A percentile compares a stretch with the other conserved stretches of the same genome.
Evolutionary conservation across 257 asterid genomes (phyloP).

Genomic region (Voacanga thouarsii): DNA sequence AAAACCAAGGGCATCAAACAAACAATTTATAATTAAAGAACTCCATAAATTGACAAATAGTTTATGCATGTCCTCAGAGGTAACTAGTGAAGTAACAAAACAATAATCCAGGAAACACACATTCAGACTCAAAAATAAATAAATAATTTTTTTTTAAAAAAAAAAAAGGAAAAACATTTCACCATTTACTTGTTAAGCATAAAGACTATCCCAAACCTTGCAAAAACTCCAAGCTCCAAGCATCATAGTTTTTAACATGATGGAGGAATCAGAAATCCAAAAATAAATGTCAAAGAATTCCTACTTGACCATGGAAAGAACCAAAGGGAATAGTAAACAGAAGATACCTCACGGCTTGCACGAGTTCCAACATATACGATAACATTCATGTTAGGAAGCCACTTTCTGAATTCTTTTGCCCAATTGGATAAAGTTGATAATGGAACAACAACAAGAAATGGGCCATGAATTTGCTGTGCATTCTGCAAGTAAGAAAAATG

Average conservation of each 20-base stretch:
- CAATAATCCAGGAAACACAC: not conserved
- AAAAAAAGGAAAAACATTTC: not conserved
- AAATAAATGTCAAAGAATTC: not conserved
- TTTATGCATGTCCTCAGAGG: not conserved
- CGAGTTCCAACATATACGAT: conserved; percentile 92
- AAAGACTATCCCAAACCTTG: not conserved
- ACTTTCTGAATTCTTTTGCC: conserved; percentile 97
- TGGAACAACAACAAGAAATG: conserved; percentile 98
- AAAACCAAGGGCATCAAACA: not conserved
- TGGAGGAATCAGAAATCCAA: not conserved
- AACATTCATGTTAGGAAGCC: conserved; percentile 91
- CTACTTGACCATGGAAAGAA: not conserved
- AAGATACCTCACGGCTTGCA: conserved; percentile 90
- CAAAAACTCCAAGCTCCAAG: not conserved
- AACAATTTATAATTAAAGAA: not conserved
- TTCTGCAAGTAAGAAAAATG: conserved; percentile 49
- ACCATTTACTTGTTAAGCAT: not conserved
- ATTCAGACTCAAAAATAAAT: no score
- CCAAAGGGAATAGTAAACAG: not conserved
- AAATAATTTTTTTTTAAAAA: no score
- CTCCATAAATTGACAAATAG: not conserved
- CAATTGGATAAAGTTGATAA: conserved; percentile 94
- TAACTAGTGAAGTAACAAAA: not conserved
- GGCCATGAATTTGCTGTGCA: conserved; percentile 91
- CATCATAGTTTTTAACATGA: not conserved